Evolutionary conservation across 2,329 filamentous ascomycete genomes (phyloP), one percentile per base, ranked within the genome.

Genomic region (Aspergillus neoniger): DNA sequence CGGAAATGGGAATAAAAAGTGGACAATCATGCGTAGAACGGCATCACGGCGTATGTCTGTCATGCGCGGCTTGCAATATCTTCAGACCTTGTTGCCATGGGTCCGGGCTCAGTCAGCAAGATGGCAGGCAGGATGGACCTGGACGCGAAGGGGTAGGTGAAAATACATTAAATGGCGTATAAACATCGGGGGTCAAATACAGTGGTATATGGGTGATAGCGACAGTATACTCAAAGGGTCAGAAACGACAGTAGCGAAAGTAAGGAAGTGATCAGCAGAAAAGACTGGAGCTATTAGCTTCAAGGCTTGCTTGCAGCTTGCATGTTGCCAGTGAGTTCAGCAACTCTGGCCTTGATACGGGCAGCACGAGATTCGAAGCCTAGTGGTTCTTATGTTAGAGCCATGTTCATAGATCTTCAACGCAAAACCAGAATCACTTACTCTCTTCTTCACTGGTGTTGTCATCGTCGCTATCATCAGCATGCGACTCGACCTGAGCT

Each of bases 381-480:
- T 96, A 25, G 53, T 48, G n/a, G 52, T 12, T 23, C 9, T 25
- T 58, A 55, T 28, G 63, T 78, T 67, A 78, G 73, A 55, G 58
- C 12, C 2, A 10, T 14, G n/a, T 4, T 36, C 2, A 44, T 21
- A 30, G 49, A 53, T 17, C 15, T 44, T 10, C 49, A 30, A 15
- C 53, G 32, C 32, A 36, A 14, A 36, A 8, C n/a, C 19, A 36
- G 25, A 9, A 23, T 38, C 12, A 88, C 91, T 85, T 82, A 92
- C 90, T 95, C 83, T 96, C 94, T 84, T 98, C 94, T 58, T 91
- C 92, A 72, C 91, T 96, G n/a, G 91, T 95, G 68, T 96, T 92
- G n/a, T 85, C 87, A 70, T 95, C 92, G 64, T 94, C 91, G 17
- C 84, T 85, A 82, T 82, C 41, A 83, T 87, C 67, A 92, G 89